Evolutionary conservation across 179 eudicot species (phyloP).

Genomic region (Silene noctiflora): DNA sequence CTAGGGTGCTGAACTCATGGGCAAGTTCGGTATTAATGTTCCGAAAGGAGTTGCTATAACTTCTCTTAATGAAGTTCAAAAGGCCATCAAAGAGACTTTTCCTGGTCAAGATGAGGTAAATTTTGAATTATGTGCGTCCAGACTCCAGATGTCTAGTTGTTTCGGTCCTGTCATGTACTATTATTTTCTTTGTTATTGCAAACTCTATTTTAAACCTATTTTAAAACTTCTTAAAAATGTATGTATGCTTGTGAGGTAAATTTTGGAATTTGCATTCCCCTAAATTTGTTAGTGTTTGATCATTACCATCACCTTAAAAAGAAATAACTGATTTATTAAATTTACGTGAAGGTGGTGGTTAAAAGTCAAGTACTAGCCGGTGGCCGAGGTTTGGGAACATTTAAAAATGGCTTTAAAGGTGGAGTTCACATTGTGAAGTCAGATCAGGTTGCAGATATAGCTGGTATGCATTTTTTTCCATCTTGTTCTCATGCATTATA

Average conservation of each 20-base stretch:
- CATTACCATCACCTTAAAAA: not conserved
- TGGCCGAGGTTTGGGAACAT: slow-evolving; percentile 93
- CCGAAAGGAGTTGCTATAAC: slow-evolving; percentile 85
- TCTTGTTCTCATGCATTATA: not conserved
- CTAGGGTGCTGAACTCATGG: slow-evolving; percentile 93
- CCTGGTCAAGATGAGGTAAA: slow-evolving; percentile 76
- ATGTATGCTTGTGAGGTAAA: not conserved
- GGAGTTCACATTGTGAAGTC: slow-evolving; percentile 93
- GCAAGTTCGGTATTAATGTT: slow-evolving; percentile 80
- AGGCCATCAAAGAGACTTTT: slow-evolving; percentile 57
- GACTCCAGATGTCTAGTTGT: not conserved
- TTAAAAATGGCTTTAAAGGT: slow-evolving; percentile 83
- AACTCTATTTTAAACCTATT: not conserved
- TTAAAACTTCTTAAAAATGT: not conserved
- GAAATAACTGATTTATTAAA: slow-evolving; percentile 3
- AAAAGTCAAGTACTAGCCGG: slow-evolving; percentile 97
- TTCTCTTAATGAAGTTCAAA: slow-evolving; percentile 59
- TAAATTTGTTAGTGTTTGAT: not conserved
- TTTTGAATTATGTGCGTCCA: not conserved
- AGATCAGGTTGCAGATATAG: slow-evolving; percentile 68
- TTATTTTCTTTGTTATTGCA: not conserved
- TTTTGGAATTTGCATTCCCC: not conserved
- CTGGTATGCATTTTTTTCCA: slow-evolving; percentile 47
- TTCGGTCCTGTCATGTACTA: not conserved
- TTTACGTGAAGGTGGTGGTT: slow-evolving; percentile 69